Evolutionary conservation across 179 eudicot species (phyloP).

Genomic region (Vitellaria paradoxa): DNA sequence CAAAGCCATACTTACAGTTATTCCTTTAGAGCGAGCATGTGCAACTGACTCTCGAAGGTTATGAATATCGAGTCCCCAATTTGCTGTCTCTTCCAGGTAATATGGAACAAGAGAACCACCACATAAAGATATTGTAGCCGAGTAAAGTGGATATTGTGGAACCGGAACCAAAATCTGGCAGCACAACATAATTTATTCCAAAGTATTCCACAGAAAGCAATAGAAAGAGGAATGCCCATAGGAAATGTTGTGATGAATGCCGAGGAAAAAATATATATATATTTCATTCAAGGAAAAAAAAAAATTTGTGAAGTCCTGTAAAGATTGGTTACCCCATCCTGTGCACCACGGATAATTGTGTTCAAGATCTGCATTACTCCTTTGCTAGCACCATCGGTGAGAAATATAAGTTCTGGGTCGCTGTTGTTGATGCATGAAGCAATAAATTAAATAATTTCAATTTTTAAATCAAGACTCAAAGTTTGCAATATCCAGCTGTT

Average conservation of each 20-base stretch:
- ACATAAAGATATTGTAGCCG: conserved; percentile 78
- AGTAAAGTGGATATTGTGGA: conserved; percentile 97
- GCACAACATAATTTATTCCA: conserved; percentile 6
- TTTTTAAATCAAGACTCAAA: neutral
- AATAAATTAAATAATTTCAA: conserved; percentile 3
- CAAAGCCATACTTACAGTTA: conserved; percentile 56
- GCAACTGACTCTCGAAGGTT: conserved; percentile 78
- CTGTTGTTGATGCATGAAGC: conserved; percentile 35
- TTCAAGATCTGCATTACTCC: conserved; percentile 95
- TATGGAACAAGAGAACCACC: conserved; percentile 98
- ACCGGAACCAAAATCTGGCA: conserved; percentile 90
- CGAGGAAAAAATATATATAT: neutral
- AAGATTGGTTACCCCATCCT: conserved; percentile 70
- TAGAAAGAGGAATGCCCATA: neutral
- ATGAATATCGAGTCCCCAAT: conserved; percentile 93
- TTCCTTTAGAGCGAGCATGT: conserved; percentile 75
- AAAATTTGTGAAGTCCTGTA: neutral
- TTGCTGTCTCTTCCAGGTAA: conserved; percentile 94
- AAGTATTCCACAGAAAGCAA: neutral
- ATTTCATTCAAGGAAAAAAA: neutral
- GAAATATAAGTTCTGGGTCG: conserved; percentile 92
- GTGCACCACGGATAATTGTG: conserved; percentile 59
- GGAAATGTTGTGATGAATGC: neutral
- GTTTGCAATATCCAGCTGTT: conserved; percentile 6
- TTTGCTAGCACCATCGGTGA: conserved; percentile 98